A percentile compares a stretch with the other conserved stretches of the same genome.
Conservation (phyloP, 352 stramenopile genomes). For the Aphanomyces euteiches region DNA sequence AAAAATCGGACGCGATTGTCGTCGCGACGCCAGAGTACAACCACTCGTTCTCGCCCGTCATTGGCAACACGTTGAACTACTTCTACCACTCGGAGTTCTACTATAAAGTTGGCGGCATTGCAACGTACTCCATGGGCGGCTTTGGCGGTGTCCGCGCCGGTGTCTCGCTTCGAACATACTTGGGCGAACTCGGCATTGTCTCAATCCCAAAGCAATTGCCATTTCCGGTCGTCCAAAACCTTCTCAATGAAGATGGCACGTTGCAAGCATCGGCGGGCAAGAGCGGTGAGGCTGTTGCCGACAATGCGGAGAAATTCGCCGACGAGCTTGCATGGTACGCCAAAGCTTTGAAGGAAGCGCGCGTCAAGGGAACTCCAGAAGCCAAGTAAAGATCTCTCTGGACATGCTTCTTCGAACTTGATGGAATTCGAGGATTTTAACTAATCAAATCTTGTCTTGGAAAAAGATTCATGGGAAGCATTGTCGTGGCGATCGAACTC, state of each 20-base stretch:
- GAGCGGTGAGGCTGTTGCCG: not conserved
- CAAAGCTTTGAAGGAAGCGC: not conserved
- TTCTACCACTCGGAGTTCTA: conserved; percentile 58
- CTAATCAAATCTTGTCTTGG: not conserved
- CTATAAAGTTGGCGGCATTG: conserved; percentile 55
- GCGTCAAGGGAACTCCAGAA: not conserved
- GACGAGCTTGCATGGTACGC: conserved; percentile 7
- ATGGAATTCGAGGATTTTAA: conserved; percentile 5
- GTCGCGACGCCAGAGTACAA: conserved; percentile 67
- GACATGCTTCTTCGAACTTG: no score
- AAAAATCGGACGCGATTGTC: conserved; percentile 49
- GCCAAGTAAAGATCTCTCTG: not conserved
- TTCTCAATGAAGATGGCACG: conserved; percentile 48
- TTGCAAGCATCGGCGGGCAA: conserved; percentile 20
- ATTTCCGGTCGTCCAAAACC: conserved; percentile 47
- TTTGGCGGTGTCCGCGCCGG: conserved; percentile 57
- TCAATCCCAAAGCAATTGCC: conserved; percentile 37
- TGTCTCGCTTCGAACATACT: conserved; percentile 43
- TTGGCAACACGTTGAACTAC: conserved; percentile 61
- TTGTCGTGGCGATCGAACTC: not conserved
- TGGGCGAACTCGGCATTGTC: conserved; percentile 51
- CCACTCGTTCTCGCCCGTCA: conserved; percentile 48
- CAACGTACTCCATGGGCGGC: conserved; percentile 55
- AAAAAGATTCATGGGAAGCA: not conserved
- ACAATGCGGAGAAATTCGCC: not conserved